Conservation (phyloP, 148 eudicot genomes). For the Rhododendron griersonianum region DNA sequence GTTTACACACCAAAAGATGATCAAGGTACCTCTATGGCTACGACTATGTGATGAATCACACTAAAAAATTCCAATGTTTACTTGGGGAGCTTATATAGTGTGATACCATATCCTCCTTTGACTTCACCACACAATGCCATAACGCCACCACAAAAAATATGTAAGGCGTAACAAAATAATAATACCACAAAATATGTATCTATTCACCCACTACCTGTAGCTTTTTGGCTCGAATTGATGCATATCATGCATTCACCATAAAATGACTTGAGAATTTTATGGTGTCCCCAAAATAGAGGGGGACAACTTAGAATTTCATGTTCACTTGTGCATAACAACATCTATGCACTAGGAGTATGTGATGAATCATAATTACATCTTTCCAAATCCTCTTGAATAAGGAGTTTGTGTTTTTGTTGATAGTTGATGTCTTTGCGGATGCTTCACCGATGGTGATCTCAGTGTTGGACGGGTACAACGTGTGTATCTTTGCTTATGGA, state of each 20-base stretch:
- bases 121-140: neutral
- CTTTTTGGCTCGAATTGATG: neutral
- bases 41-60: neutral
- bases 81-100: neutral
- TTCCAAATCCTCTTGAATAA: neutral
- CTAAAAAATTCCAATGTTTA: neutral
- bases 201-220: neutral
- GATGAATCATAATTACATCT: neutral
- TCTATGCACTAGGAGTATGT: neutral
- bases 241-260: neutral
- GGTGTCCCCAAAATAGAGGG: neutral
- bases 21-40: slow-evolving; percentile 52
- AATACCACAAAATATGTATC: neutral
- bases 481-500: slow-evolving; percentile 95
- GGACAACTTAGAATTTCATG: neutral
- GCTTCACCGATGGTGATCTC: slow-evolving; percentile 92
- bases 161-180: neutral
- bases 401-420: slow-evolving; percentile 11
- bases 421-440: slow-evolving; percentile 85
- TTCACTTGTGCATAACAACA: neutral
- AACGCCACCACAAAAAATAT: neutral
- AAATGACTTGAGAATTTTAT: neutral
- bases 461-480: slow-evolving; percentile 91
- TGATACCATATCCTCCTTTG: neutral
- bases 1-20: slow-evolving; percentile 85